Conservation (phyloP, 495 filamentous ascomycete genomes). For the Aspergillus diversus region DNA sequence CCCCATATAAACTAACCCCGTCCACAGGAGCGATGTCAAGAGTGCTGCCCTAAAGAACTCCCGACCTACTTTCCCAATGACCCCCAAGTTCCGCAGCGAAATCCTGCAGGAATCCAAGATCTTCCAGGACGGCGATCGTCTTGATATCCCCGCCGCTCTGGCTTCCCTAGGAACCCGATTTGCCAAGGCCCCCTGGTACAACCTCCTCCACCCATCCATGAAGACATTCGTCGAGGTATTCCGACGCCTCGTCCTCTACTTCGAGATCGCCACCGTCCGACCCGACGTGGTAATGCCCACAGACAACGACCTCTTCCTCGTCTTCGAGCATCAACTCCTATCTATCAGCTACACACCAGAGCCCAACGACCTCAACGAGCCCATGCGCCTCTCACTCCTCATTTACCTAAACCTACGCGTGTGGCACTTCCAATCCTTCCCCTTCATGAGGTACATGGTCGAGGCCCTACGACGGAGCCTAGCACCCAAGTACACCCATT, state of each 20-base stretch:
- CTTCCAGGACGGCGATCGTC: not conserved
- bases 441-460: not conserved
- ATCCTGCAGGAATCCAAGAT: slow-evolving; percentile 12
- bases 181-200: slow-evolving; percentile 5
- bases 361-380: not conserved
- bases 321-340: slow-evolving; percentile 3
- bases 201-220: not conserved
- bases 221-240: slow-evolving; percentile 4
- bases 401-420: not conserved
- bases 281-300: slow-evolving; percentile 3
- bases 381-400: not conserved
- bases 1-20: not conserved
- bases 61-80: slow-evolving; percentile 8
- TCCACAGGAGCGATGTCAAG: slow-evolving; percentile 12
- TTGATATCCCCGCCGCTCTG: not conserved
- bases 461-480: not conserved
- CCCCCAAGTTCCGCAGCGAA: slow-evolving; percentile 7
- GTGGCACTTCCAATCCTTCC: not conserved
- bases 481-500: not conserved
- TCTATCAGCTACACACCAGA: not conserved
- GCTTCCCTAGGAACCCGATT: not conserved
- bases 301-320: slow-evolving; percentile 4
- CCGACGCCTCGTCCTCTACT: slow-evolving; percentile 2
- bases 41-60: slow-evolving; percentile 16
- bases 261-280: not conserved